Evolutionary conservation across 2,329 filamentous ascomycete genomes (phyloP), one percentile per base, ranked within the genome.

Genomic region (Colletotrichum orchidophilum): DNA sequence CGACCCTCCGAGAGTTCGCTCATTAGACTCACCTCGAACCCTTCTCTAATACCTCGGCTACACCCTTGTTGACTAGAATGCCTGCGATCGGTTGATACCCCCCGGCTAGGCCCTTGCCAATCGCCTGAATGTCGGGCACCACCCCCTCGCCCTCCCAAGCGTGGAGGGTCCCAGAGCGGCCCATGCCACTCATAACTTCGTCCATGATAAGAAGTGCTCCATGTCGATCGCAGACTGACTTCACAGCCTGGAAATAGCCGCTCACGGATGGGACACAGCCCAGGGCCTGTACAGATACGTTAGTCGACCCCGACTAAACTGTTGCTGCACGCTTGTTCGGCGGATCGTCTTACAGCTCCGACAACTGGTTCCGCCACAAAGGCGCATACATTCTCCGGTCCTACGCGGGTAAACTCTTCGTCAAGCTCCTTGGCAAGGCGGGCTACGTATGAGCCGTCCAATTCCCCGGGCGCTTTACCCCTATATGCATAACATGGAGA

Each of bases 291-390:
- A 21, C 50, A 4, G 33, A 58, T 12, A 42, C 24, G 29, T 70
- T 27, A 53, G 62, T 39, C 39, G 18, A 27, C 6, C 24, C 31
- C 18, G 15, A 18, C 26, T 4, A 4, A 4, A 42, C 2, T 6
- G n/a, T 11, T 46, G 21, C 54, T 31, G 15, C 39, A 21, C 9
- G 15, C 49, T 26, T 29, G 26, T 67, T 26, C 21, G 6, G 29
- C 15, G 27, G 18, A 27, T 59, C 5, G 12, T 24, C 82, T 81
- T 85, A 92, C 90, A 42, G 93, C 91, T 3, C 93, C 92, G n/a
- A 93, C 92, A 2, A 95, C 86, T 0, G 92, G 91, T 78, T 95
- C 93, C 2, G 91, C 90, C 27, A 94, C 85, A 75, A 95, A 94
- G 0, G 91, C 92, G 63, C 90, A 91, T 1, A 95, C 91, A 0